phyloP scores from a whole-genome alignment of 2,329 filamentous ascomycete genomes.

The Penicillium expansum region DNA sequence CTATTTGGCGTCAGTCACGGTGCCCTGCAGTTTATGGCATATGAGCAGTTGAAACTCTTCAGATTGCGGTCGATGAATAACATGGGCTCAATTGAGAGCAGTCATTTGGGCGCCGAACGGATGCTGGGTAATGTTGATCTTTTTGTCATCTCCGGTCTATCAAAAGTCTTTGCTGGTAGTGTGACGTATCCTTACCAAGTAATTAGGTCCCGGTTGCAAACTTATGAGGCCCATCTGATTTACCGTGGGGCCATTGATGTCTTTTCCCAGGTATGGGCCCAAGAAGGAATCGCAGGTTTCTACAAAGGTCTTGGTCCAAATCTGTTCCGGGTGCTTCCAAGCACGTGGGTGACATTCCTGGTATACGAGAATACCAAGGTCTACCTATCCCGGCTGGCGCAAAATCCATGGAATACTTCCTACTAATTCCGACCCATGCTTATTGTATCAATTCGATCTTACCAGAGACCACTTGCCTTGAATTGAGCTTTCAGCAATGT shows the following conservation, averaged over 20 bases:
- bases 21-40: constrained; percentile 92
- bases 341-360: constrained; percentile 93
- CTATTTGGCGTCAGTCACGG: constrained; percentile 87
- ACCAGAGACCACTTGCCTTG: background rate
- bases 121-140: constrained; percentile 70
- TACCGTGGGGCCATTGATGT: constrained; percentile 75
- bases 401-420: background rate
- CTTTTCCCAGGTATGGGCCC: constrained; percentile 67
- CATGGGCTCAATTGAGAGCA: constrained; percentile 27
- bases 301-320: constrained; percentile 90
- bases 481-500: background rate
- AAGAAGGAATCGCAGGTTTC: constrained; percentile 79
- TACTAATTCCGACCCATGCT: background rate
- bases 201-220: constrained; percentile 81
- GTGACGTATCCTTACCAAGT: constrained; percentile 96
- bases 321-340: constrained; percentile 84
- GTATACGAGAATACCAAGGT: constrained; percentile 93
- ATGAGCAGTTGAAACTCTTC: constrained; percentile 71
- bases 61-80: constrained; percentile 43
- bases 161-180: constrained; percentile 85
- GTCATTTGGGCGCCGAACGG: constrained; percentile 19
- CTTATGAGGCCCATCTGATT: constrained; percentile 72
- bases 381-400: constrained; percentile 56
- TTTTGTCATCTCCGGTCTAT: constrained; percentile 71
- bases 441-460: background rate